Percentiles rank a stretch among this genome's conserved stretches.
These are phyloP conservation scores for Phytophthora tentaculata DNA, from an alignment of 352 stramenopile genomes.

Conservation along the genomic window DNA sequence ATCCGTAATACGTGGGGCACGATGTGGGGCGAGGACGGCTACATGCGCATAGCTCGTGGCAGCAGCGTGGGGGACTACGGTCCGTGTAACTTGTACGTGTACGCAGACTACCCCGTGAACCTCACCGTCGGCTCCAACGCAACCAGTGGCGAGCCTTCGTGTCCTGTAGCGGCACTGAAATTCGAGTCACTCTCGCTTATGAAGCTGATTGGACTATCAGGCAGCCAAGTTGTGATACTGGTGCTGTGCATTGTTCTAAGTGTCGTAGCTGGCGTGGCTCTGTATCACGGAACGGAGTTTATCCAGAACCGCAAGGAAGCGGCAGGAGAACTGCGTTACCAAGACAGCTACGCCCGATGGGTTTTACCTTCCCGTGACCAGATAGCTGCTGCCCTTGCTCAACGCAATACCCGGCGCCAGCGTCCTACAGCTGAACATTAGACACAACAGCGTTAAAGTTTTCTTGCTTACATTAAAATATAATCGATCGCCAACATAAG, in stretches of 20 bases:
- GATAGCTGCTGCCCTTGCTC: slow-evolving; percentile 46
- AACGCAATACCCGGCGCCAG: slow-evolving; percentile 19
- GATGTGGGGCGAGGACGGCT: slow-evolving; percentile 88
- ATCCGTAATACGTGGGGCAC: slow-evolving; percentile 91
- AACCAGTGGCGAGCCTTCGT: slow-evolving; percentile 40
- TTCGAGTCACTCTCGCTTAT: slow-evolving; percentile 51
- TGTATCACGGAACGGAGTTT: slow-evolving; percentile 56
- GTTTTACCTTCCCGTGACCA: slow-evolving; percentile 73
- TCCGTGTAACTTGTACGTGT: slow-evolving; percentile 80
- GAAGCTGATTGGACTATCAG: slow-evolving; percentile 48
- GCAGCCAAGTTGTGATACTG: slow-evolving; percentile 47
- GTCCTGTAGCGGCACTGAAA: slow-evolving; percentile 27
- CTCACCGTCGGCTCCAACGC: slow-evolving; percentile 38
- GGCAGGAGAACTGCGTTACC: slow-evolving; percentile 48
- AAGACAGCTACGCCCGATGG: slow-evolving; percentile 70
- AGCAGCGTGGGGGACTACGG: slow-evolving; percentile 38
- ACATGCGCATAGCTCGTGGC: slow-evolving; percentile 79
- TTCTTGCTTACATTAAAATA: slow-evolving; percentile 47
- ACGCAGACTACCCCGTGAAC: slow-evolving; percentile 74
- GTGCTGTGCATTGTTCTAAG: slow-evolving; percentile 43
- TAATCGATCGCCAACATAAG: slow-evolving; percentile 25
- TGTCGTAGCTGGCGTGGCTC: slow-evolving; percentile 44
- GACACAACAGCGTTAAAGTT: slow-evolving; percentile 16
- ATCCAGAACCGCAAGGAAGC: slow-evolving; percentile 50
- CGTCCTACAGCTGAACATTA: slow-evolving; percentile 25